Evolutionary conservation across 2,329 filamentous ascomycete genomes (phyloP).

Genomic region (Apiospora kogelbergensis): DNA sequence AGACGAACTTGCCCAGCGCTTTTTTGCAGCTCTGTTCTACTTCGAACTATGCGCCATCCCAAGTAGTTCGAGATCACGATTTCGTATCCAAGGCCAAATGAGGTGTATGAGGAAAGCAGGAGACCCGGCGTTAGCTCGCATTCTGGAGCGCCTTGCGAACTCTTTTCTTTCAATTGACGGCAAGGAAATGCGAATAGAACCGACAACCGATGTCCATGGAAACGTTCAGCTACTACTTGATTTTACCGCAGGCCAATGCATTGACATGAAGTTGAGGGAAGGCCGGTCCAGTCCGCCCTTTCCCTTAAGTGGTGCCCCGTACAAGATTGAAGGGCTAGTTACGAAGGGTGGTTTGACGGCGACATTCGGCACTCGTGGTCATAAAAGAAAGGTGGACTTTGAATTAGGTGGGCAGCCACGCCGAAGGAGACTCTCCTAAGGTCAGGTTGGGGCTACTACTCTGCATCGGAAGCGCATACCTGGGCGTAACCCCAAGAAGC

Average conservation of each 20-base stretch:
- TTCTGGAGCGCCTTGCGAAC: not conserved
- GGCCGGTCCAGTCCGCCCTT: not conserved
- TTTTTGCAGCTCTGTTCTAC: no score
- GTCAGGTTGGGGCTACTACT: no score
- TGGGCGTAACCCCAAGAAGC: not conserved
- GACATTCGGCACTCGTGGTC: not conserved
- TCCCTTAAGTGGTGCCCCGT: not conserved
- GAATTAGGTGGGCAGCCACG: not conserved
- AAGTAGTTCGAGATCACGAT: not conserved
- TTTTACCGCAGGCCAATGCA: not conserved
- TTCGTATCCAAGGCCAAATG: conserved; percentile 10
- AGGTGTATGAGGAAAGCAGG: conserved; percentile 11
- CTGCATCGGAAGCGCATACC: not conserved
- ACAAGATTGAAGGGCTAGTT: not conserved
- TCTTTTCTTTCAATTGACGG: not conserved
- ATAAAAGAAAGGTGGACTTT: not conserved
- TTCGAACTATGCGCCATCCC: conserved; percentile 11
- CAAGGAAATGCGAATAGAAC: not conserved
- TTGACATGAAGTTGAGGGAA: not conserved
- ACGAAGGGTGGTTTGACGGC: not conserved
- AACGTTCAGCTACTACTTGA: not conserved
- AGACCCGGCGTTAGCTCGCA: conserved; percentile 5
- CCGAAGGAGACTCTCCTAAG: not conserved
- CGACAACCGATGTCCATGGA: not conserved
- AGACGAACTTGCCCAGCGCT: no score